These are phyloP conservation scores for Xylaria nigripes DNA, from an alignment of 495 filamentous ascomycete species.

Conservation along the genomic window DNA sequence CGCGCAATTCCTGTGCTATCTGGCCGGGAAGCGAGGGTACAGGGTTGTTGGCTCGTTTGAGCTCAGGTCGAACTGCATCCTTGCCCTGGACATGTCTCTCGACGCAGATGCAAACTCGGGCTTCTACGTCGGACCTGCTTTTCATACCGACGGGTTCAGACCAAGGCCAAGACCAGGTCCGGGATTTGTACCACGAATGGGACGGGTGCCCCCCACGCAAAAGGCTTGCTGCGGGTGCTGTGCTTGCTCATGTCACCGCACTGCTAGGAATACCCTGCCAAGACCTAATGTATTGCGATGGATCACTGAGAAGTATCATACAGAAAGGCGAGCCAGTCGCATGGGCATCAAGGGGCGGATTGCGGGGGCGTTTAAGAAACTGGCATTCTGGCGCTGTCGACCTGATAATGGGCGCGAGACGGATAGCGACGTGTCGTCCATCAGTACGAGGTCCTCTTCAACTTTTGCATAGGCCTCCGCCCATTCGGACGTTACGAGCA, in stretches of 20 bases:
- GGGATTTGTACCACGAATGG: neutral
- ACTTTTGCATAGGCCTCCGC: neutral
- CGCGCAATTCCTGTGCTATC: slow-evolving; percentile 16
- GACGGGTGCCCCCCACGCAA: neutral
- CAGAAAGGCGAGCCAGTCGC: neutral
- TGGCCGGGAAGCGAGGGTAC: slow-evolving; percentile 12
- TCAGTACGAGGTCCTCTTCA: neutral
- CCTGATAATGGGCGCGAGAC: neutral
- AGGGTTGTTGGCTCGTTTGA: slow-evolving; percentile 8
- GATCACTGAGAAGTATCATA: neutral
- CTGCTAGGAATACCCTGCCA: neutral
- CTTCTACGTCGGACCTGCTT: neutral
- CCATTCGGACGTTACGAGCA: no score
- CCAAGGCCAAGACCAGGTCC: neutral
- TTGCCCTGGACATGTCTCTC: slow-evolving; percentile 18
- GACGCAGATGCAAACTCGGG: slow-evolving; percentile 6
- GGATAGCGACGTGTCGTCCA: slow-evolving; percentile 6
- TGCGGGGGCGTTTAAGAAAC: slow-evolving; percentile 10
- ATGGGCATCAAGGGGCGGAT: neutral
- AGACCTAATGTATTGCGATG: neutral
- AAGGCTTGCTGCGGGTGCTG: slow-evolving; percentile 1
- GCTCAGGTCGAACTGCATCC: slow-evolving; percentile 2
- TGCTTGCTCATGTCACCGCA: neutral
- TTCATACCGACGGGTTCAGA: neutral
- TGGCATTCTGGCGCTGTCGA: slow-evolving; percentile 16